Base-by-base conservation (phyloP, 306 rosid genomes). In the Cucurbita ficifolia region DNA sequence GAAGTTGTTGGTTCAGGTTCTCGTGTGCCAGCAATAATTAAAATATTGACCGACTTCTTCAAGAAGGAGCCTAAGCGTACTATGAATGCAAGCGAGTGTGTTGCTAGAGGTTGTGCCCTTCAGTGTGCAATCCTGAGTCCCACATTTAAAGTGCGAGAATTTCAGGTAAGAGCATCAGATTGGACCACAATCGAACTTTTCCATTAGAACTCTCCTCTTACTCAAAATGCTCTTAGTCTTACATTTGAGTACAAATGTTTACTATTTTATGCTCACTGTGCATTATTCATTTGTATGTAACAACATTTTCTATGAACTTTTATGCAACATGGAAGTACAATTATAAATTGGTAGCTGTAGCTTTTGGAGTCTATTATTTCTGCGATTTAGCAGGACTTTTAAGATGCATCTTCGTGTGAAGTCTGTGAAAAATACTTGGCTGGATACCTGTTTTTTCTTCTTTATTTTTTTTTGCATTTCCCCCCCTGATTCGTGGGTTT, bases 1-100 rank as follows among this genome's bases (percentile, higher is more conserved):
- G 99, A 94, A 88, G 88, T 94, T 36, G 91, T 91, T 75, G 99
- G 99, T 74, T 95, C 99, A 10, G 97, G 91, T n/a, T 95, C 99
- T 80, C 92, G 97, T 7, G 84, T 95, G 45, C 99, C 96, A 24
- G 95, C 99, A 51, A 42, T 95, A 51, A 79, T 87, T 69, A 91
- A 81, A 76, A 95, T 95, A 75, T 83, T 95, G 83, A 89, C 96
- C 0, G 96, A 91, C 36, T 91, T 91, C 80, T 91, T 94, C 81
- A 79, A 80, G 22, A 95, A 91, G 87, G 99, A 95, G 78, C 97
- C 99, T 38, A 86, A 96, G 83, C 85, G 99, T 42, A 95, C 99
- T 65, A 91, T 95, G 97, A 95, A 95, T 80, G 96, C 97, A 7
- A 91, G 97, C 70, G 99, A 95, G 73, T 91, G 99, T 77, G 96